A percentile compares a stretch with the other conserved stretches of the same genome.
phyloP scores from a whole-genome alignment of 2,329 filamentous ascomycete species.

The Alternaria viburni region DNA sequence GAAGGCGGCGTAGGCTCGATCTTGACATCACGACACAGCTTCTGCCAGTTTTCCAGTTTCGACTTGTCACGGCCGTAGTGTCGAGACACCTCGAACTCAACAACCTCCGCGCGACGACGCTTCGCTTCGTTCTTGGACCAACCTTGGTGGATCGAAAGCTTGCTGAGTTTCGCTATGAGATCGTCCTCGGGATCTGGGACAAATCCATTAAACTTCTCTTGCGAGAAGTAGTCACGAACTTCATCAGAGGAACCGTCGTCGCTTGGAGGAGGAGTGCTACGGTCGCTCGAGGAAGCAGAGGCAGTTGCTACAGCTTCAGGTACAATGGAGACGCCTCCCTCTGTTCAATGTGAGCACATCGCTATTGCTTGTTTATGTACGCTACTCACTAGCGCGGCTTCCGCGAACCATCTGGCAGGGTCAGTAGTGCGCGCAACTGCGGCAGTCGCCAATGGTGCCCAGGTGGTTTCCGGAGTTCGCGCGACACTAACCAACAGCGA shows the following conservation, averaged over 20 bases:
- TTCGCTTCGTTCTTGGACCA: slow-evolving; percentile 15
- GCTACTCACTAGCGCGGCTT: not conserved
- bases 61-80: slow-evolving; percentile 14
- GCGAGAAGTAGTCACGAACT: not conserved
- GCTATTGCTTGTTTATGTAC: not conserved
- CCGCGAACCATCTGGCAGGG: not conserved
- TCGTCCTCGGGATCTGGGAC: slow-evolving; percentile 2
- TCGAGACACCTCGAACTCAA: slow-evolving; percentile 16
- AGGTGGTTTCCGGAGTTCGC: not conserved
- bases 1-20: slow-evolving; percentile 18
- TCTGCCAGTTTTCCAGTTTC: slow-evolving; percentile 29
- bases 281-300: not conserved
- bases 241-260: not conserved
- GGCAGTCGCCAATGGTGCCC: not conserved
- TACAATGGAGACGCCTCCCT: not conserved
- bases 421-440: not conserved
- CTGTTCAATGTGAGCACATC: not conserved
- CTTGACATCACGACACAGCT: slow-evolving; percentile 25
- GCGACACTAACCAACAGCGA: not conserved
- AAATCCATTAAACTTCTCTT: slow-evolving; percentile 16
- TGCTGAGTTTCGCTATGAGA: slow-evolving; percentile 20
- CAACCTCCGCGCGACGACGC: slow-evolving; percentile 5
- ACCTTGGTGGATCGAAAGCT: slow-evolving; percentile 16
- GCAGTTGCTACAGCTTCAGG: not conserved
- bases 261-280: not conserved